These are phyloP conservation scores for Hibiscus syriacus DNA, from an alignment of 345 rosid genomes.

Conservation along the genomic window DNA sequence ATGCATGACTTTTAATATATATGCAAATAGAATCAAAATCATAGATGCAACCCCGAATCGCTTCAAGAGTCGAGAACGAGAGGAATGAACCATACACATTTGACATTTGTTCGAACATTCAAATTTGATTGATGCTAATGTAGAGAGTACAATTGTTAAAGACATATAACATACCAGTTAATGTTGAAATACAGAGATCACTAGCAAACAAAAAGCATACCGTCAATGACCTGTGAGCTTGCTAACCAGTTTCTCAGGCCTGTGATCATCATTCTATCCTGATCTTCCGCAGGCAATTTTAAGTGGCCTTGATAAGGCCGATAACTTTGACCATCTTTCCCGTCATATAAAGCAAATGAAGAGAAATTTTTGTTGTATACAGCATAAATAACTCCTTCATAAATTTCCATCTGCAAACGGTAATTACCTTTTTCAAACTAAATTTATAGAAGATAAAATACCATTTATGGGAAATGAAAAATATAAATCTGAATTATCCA, in stretches of 20 bases:
- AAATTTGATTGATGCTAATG: neutral
- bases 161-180: neutral
- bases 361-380: conserved; percentile 48
- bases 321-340: conserved; percentile 29
- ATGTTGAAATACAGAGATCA: neutral
- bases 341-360: conserved; percentile 56
- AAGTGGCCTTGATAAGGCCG: conserved; percentile 54
- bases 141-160: neutral
- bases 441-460: neutral
- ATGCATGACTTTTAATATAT: neutral
- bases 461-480: neutral
- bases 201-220: conserved; percentile 21
- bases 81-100: neutral
- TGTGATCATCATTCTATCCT: conserved; percentile 34
- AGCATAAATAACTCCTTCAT: conserved; percentile 40
- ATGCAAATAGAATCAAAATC: neutral
- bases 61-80: too few species aligned
- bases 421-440: neutral
- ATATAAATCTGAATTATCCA: too few species aligned
- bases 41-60: too few species aligned
- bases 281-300: conserved; percentile 33
- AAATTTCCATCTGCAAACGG: conserved; percentile 38
- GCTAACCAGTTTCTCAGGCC: conserved; percentile 42
- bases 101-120: neutral
- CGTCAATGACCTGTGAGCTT: conserved; percentile 27